A percentile compares a stretch with the other conserved stretches of the same genome.
These are phyloP conservation scores for Leishmania tarentolae DNA, from an alignment of 208 protist species.

Conservation along the genomic window DNA sequence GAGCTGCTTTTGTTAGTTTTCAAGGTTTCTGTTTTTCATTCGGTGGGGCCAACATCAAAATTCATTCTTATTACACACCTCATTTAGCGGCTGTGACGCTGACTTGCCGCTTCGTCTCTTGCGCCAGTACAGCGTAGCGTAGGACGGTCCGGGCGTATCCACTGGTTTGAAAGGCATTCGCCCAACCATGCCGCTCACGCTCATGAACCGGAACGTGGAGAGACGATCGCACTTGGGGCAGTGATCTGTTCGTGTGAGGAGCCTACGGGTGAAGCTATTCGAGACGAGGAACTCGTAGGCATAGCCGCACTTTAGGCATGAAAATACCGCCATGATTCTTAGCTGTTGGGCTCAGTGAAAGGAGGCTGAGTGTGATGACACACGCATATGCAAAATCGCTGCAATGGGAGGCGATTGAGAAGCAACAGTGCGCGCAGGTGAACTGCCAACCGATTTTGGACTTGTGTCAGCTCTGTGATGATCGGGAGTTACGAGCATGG, in stretches of 20 bases:
- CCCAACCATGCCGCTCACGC: constrained; percentile 79
- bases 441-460: background rate
- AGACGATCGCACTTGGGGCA: constrained; percentile 72
- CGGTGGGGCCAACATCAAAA: constrained; percentile 34
- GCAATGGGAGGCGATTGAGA: background rate
- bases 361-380: background rate
- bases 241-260: constrained; percentile 59
- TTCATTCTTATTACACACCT: constrained; percentile 56
- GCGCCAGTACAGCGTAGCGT: constrained; percentile 79
- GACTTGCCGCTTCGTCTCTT: constrained; percentile 57
- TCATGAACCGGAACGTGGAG: constrained; percentile 72
- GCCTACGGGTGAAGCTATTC: constrained; percentile 53
- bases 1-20: background rate
- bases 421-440: background rate
- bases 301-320: constrained; percentile 72
- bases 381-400: background rate
- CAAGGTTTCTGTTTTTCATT: background rate
- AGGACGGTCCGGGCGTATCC: constrained; percentile 60
- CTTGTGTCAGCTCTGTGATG: background rate
- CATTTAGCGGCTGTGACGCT: constrained; percentile 53
- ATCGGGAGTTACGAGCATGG: background rate
- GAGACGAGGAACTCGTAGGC: constrained; percentile 84
- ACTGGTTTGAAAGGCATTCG: constrained; percentile 66
- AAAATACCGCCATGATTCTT: constrained; percentile 75
- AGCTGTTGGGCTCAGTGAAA: constrained; percentile 2